Evolutionary conservation across 2,329 filamentous ascomycete species (phyloP), one percentile per base, ranked within the genome.

Genomic region (Cladosporium sp.): DNA sequence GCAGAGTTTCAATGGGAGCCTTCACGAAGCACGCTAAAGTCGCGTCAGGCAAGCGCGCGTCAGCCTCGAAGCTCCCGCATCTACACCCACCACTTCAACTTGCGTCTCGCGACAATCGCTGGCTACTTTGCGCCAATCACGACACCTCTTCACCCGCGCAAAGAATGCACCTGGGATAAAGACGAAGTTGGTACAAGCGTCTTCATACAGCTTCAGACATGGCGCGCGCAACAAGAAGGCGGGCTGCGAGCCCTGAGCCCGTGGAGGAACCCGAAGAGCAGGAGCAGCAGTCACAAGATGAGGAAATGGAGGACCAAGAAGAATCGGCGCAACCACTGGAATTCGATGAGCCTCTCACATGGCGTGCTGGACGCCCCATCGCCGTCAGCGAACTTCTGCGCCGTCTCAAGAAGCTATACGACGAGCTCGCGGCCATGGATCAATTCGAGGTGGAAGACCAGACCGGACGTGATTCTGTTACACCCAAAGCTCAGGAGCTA

Each of bases 361-460:
- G 93, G 88, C 86, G 86, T 65, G 88, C 91, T 38, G 93, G 92
- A 52, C 93, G 88, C 70, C 83, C 90, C 46, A 95, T 98, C 62
- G 76, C 86, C 32, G 88, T 91, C 41, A 83, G 81, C 57, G 89
- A 91, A 58, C 80, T 98, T 43, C 76, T 96, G 58, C 79, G 82
- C 62, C 84, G 93, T 42, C 80, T 98, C 46, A 86, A 92, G 68
- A 75, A 79, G 46, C 80, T 98, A 27, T 85, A 84, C 55, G 84
- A 86, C 62, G 92, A 98, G 76, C 78, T 98, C 56, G 78, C 82
- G 55, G 84, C 86, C 52, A 80, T 95, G 62, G 91, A 95, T 54
- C 91, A 97, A 69, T 33, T 46, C 19, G 49, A 46, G 32, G 48
- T 38, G n/a, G 91, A 95, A 61, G 84, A 85, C 51, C 25, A 48